These are phyloP conservation scores for Pichia rugopelliculosa DNA, from an alignment of 805 yeast genomes.

Conservation along the genomic window DNA sequence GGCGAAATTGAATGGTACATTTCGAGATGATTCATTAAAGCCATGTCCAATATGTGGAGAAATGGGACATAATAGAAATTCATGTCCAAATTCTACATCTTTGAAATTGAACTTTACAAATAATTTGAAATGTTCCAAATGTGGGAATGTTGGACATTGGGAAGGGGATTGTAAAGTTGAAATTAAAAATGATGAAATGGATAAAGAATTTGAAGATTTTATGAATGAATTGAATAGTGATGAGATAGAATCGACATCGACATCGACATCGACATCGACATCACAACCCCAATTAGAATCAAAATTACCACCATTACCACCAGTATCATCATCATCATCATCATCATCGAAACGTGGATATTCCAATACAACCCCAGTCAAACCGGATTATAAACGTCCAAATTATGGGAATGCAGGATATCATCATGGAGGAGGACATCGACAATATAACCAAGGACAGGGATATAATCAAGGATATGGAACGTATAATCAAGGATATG, in stretches of 20 bases:
- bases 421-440: not conserved
- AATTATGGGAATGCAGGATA: not conserved
- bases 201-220: conserved; percentile 43
- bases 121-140: conserved; percentile 59
- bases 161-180: conserved; percentile 73
- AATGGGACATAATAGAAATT: conserved; percentile 55
- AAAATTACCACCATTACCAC: not conserved
- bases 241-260: not conserved
- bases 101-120: conserved; percentile 38
- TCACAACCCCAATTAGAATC: not conserved
- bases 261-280: not conserved
- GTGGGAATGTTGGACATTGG: conserved; percentile 81
- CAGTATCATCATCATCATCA: not conserved
- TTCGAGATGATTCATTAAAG: conserved; percentile 60
- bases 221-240: conserved; percentile 40
- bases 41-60: conserved; percentile 62
- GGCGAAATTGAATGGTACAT: conserved; percentile 91
- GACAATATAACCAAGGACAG: not conserved
- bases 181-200: conserved; percentile 27
- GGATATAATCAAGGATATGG: not conserved
- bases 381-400: not conserved
- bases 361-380: not conserved
- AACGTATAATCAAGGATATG: not conserved
- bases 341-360: not conserved
- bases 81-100: conserved; percentile 43